Evolutionary conservation across 163 green algal genomes (phyloP).

Genomic region (Scenedesmus sp.): DNA sequence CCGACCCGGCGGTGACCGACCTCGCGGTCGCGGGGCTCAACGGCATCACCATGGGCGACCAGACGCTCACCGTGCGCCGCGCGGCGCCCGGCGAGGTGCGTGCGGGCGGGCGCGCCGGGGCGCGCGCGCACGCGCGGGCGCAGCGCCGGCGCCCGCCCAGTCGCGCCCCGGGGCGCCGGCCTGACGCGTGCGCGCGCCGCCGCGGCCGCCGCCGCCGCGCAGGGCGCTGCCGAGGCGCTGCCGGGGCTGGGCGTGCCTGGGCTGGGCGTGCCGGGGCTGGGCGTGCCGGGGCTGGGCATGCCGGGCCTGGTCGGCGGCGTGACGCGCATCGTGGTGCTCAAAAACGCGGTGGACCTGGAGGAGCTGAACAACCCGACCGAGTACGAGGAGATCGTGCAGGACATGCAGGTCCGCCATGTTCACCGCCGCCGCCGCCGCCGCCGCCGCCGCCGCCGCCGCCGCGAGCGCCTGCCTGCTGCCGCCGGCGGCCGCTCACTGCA

Average conservation of each 20-base stretch:
- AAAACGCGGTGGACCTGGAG: conserved; percentile 85
- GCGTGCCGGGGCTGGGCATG: conserved; percentile 6
- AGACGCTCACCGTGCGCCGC: conserved; percentile 89
- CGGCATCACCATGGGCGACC: conserved; percentile 94
- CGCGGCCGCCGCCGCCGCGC: not conserved
- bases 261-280: conserved; percentile 4
- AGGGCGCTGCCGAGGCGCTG: conserved; percentile 4
- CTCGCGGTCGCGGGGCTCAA: conserved; percentile 91
- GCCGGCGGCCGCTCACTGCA: too few relatives aligned
- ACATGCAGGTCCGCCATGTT: conserved; percentile 84
- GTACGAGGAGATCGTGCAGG: conserved; percentile 95
- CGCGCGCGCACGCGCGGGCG: not conserved
- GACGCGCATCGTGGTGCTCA: conserved; percentile 76
- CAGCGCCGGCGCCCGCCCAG: too few relatives aligned
- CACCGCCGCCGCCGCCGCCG: too few relatives aligned
- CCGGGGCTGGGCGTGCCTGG: conserved; percentile 15
- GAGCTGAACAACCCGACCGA: conserved; percentile 89
- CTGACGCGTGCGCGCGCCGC: not conserved
- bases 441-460: too few relatives aligned
- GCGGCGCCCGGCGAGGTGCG: conserved; percentile 81
- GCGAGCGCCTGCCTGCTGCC: too few relatives aligned
- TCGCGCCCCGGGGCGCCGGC: not conserved
- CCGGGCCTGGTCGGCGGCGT: conserved; percentile 43
- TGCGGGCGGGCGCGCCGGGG: not conserved
- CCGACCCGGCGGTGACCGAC: conserved; percentile 87